phyloP scores from a whole-genome alignment of 176 grass and related monocot genomes.

The Thalia dealbata region DNA sequence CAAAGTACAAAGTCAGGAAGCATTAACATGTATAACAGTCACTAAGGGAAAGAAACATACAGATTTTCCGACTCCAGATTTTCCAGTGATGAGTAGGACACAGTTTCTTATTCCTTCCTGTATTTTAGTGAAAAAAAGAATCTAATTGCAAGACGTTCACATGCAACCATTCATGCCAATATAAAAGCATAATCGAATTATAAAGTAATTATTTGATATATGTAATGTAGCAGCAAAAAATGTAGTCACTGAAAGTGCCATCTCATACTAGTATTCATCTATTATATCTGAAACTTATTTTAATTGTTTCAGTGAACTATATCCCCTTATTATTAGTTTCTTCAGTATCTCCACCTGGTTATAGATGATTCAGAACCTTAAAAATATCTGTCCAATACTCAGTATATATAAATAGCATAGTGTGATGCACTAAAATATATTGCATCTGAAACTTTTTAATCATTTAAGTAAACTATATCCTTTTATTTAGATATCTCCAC shows the following conservation, averaged over 20 bases:
- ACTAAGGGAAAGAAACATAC: constrained; percentile 35
- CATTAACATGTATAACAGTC: constrained; percentile 6
- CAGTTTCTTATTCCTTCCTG: constrained; percentile 49
- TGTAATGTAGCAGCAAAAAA: not conserved
- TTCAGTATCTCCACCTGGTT: not conserved
- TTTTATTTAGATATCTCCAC: not conserved
- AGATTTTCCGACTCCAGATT: constrained; percentile 91
- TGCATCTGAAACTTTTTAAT: not conserved
- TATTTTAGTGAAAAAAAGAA: constrained; percentile 15
- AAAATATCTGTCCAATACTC: too few relatives aligned
- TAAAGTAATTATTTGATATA: not conserved
- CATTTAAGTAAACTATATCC: not conserved
- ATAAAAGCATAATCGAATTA: not conserved
- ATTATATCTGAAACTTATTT: not conserved
- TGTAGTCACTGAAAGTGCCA: too few relatives aligned
- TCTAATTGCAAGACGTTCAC: constrained; percentile 17
- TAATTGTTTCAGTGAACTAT: not conserved
- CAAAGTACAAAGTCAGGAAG: not conserved
- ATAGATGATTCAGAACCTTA: not conserved
- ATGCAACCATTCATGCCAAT: not conserved
- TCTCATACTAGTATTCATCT: not conserved
- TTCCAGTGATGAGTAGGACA: constrained; percentile 81
- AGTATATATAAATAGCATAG: not conserved
- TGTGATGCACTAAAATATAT: too few relatives aligned
- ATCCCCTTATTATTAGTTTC: not conserved